Evolutionary conservation across 2,329 filamentous ascomycete species (phyloP), one percentile per base, ranked within the genome.

Genomic region (Aspergillus viridinutans): DNA sequence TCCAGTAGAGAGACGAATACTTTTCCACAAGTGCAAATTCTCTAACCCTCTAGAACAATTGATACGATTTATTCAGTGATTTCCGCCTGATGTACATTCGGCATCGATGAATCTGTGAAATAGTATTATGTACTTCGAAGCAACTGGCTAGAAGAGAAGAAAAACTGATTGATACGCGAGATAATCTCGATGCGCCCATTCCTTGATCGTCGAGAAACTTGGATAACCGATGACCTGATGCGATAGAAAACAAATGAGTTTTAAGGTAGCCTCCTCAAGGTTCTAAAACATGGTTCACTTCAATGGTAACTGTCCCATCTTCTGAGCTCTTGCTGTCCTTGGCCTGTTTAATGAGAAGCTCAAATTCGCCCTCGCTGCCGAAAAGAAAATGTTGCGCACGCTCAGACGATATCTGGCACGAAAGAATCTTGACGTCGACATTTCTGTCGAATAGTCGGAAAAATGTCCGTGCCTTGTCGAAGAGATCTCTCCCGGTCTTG

Each of bases 391-490:
- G 56, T 12, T 58, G 56, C 6, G 54, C 52, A n/a, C 48, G 35
- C 17, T 53, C 51, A 1, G 56, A 55, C 3, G 50, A 25, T 17
- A 62, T 58, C 48, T 61, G 61, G 25, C 61, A 63, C 7, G 54
- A 63, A 3, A 60, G 53, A 3, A 67, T 52, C 6, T 56, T 59
- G 9, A 63, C 54, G 2, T 64, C 54, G 1, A 52, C n/a, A 3
- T 49, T 50, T 1, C 25, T 38, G 20, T 62, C 49, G 2, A 60
- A 52, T 3, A 59, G 54, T 1, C 47, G 55, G 38, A 63, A 69
- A 35, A 68, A 68, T 1, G 57, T 53, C 1, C 40, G 32, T 0
- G 65, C 64, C 49, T 64, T 68, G 3, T 58, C 51, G 29, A 68
- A 69, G 3, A 69, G 40, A 2, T 60, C 53, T 3, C 56, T 50